A percentile compares a stretch with the other conserved stretches of the same genome.
Evolutionary conservation across 2,329 filamentous ascomycete genomes (phyloP).

Genomic region (Hyphodiscus sp.): DNA sequence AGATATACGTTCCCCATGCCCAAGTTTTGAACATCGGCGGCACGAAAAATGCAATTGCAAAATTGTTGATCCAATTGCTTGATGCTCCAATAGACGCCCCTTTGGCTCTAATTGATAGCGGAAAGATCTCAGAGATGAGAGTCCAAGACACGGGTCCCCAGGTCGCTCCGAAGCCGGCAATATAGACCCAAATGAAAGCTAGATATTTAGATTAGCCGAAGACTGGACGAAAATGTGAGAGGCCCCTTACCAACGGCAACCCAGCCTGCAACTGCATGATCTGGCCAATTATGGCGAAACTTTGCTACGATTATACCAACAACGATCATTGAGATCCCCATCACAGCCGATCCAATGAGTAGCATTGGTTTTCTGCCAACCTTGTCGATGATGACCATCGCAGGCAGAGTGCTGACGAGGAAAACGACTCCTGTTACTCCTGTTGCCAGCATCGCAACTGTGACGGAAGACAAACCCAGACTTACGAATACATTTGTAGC

Average conservation of each 20-base stretch:
- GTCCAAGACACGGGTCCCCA: too few relatives aligned
- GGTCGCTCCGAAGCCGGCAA: background rate
- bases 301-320: slow-evolving; percentile 37
- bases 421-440: slow-evolving; percentile 64
- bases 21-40: slow-evolving; percentile 35
- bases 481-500: slow-evolving; percentile 51
- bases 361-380: slow-evolving; percentile 55
- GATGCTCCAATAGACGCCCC: slow-evolving; percentile 37
- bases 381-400: slow-evolving; percentile 57
- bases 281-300: slow-evolving; percentile 33
- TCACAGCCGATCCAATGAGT: slow-evolving; percentile 57
- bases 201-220: slow-evolving; percentile 1
- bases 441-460: slow-evolving; percentile 53
- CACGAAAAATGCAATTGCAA: slow-evolving; percentile 40
- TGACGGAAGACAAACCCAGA: slow-evolving; percentile 37
- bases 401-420: slow-evolving; percentile 60
- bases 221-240: too few relatives aligned
- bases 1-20: slow-evolving; percentile 47
- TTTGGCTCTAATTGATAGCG: slow-evolving; percentile 31
- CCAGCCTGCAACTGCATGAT: slow-evolving; percentile 34
- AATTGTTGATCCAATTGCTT: slow-evolving; percentile 40
- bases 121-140: slow-evolving; percentile 31
- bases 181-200: slow-evolving; percentile 29
- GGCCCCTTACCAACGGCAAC: slow-evolving; percentile 27
- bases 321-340: slow-evolving; percentile 31